Percentiles rank a stretch among this genome's conserved stretches.
These are phyloP conservation scores for Citrus glauca DNA, from an alignment of 345 rosid species.

Conservation along the genomic window DNA sequence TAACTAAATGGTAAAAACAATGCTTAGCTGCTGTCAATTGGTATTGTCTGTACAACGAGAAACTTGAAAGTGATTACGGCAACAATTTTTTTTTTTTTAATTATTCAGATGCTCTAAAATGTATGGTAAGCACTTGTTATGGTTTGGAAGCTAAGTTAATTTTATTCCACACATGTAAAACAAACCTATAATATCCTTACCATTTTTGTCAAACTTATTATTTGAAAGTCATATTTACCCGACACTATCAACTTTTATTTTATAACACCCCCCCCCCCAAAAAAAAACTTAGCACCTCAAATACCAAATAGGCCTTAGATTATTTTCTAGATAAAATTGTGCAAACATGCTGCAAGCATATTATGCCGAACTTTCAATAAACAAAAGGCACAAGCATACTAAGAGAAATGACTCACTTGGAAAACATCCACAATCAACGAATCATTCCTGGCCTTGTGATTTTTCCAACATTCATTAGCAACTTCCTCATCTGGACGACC, in stretches of 20 bases:
- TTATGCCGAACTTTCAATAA: background rate
- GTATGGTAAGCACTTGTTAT: no score
- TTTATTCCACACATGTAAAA: no score
- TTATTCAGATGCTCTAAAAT: no score
- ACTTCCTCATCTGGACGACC: conserved; percentile 83
- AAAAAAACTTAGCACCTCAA: no score
- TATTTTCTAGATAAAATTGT: background rate
- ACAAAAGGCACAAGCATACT: conserved; percentile 8
- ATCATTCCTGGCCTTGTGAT: conserved; percentile 92
- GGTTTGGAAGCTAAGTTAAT: no score
- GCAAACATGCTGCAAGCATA: background rate
- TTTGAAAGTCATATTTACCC: no score
- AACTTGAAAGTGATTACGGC: background rate
- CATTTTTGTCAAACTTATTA: no score
- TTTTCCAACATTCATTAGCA: conserved; percentile 83
- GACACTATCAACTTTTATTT: no score
- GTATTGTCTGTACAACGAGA: background rate
- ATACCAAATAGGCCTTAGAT: background rate
- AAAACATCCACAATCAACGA: conserved; percentile 96
- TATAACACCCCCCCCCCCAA: no score
- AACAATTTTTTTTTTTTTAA: background rate
- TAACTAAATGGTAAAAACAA: background rate
- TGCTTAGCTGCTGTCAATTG: background rate
- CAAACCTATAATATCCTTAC: no score
- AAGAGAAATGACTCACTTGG: conserved; percentile 49